Evolutionary conservation across 345 rosid genomes (phyloP), one percentile per base, ranked within the genome.

Genomic region (Citrus reticulata): DNA sequence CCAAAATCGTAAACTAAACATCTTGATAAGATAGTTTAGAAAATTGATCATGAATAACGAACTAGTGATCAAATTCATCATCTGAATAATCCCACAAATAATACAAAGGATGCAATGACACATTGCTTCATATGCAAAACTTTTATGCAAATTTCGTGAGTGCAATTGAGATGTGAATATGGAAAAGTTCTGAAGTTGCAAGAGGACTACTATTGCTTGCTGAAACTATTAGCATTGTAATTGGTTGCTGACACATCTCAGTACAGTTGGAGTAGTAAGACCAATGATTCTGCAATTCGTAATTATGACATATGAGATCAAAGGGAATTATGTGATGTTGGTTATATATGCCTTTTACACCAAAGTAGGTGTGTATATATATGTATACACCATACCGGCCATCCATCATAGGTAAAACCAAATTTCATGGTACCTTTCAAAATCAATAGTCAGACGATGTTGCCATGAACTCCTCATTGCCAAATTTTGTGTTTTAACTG

Each of bases 391-490:
- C 51, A 0, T 22, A 14, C 1, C 24, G 19, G 8, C 11, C 34
- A n/a, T 13, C 57, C 8, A 39, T 40, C 19, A 19, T 7, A 29
- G 1, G 42, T 32, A 68, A 20, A 60, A 29, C 39, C 29, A 72
- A 57, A 57, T 49, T 20, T 42, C 14, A 3, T 32, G 57, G 29
- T 75, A 64, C 78, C 71, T 62, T 62, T 59, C 25, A 39, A 74
- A 74, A 61, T 49, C 58, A 74, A 7, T 25, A 61, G 76, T 73
- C 35, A 61, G 59, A 74, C 27, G 77, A 73, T 25, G 68, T 25
- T 25, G 27, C 34, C 60, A 22, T 27, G 27, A 75, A 49, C 70
- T 75, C 78, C 78, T 7, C 42, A 22, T 4, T 73, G 76, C 63
- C 35, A 73, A 24, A 19, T n/a, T 20, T 32, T 2, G 70, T 60